Evolutionary conservation across 2,329 filamentous ascomycete genomes (phyloP).

Genomic region (Leptographium galeiforme): DNA sequence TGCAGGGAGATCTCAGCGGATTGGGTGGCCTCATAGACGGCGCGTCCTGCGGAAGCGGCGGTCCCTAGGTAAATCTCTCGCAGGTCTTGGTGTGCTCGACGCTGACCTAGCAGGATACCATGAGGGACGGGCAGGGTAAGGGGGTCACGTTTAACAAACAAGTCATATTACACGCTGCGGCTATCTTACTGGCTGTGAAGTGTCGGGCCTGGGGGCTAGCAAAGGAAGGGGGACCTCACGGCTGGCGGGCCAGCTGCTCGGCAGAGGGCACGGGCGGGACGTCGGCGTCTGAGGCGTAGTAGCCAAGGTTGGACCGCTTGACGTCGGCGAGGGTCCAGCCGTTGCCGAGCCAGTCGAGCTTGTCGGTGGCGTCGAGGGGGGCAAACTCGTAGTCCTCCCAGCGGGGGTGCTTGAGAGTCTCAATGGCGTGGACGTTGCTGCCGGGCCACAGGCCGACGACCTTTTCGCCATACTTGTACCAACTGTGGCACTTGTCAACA

Average conservation of each 20-base stretch:
- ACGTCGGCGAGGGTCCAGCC: conserved; percentile 4
- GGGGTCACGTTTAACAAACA: no score
- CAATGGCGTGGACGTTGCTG: conserved; percentile 34
- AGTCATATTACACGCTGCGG: no score
- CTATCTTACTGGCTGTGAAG: no score
- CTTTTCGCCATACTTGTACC: conserved; percentile 32
- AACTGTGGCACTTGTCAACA: conserved; percentile 30
- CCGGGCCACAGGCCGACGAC: conserved; percentile 35
- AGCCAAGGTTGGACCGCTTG: neutral
- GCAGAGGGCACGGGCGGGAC: neutral
- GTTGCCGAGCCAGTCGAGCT: conserved; percentile 9
- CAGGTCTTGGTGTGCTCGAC: no score
- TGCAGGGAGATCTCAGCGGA: no score
- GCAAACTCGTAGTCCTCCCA: conserved; percentile 39
- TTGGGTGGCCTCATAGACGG: no score
- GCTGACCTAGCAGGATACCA: no score
- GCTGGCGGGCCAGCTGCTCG: neutral
- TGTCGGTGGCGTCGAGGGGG: conserved; percentile 16
- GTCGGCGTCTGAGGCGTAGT: neutral
- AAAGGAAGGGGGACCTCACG: neutral
- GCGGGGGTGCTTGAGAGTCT: conserved; percentile 34
- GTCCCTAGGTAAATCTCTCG: no score
- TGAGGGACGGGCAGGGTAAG: no score
- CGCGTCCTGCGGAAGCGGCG: no score
- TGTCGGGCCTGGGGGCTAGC: no score